These are phyloP conservation scores for Vigna radiata DNA, from an alignment of 306 rosid genomes.

Conservation along the genomic window DNA sequence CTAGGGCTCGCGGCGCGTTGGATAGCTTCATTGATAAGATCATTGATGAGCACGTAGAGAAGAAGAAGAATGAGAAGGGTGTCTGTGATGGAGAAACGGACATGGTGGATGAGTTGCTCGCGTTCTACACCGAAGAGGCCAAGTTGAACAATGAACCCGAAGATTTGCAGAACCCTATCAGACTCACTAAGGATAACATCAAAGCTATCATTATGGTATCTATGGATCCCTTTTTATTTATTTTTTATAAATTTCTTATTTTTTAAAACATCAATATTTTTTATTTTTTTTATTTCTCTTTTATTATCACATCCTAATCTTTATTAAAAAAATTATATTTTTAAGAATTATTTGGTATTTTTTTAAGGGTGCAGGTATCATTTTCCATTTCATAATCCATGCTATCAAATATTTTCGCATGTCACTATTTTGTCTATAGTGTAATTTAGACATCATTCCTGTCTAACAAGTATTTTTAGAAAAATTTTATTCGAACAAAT, in stretches of 20 bases:
- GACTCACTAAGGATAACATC: constrained; percentile 80
- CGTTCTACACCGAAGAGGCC: constrained; percentile 63
- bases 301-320: no score
- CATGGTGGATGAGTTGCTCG: constrained; percentile 90
- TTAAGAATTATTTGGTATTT: no score
- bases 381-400: no score
- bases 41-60: constrained; percentile 68
- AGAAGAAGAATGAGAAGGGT: constrained; percentile 44
- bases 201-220: constrained; percentile 95
- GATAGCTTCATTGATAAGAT: constrained; percentile 75
- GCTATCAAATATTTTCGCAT: neutral
- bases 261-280: no score
- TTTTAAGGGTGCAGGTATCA: no score
- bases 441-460: no score
- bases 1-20: constrained; percentile 58
- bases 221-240: constrained; percentile 23
- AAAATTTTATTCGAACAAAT: no score
- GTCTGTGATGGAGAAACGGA: constrained; percentile 52
- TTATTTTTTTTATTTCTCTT: no score
- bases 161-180: constrained; percentile 61
- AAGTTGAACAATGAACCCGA: constrained; percentile 50
- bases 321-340: no score
- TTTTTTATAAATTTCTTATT: neutral
- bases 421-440: neutral
- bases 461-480: no score